Conservation (phyloP, 257 asterid species). For the Scutellaria baicalensis region DNA sequence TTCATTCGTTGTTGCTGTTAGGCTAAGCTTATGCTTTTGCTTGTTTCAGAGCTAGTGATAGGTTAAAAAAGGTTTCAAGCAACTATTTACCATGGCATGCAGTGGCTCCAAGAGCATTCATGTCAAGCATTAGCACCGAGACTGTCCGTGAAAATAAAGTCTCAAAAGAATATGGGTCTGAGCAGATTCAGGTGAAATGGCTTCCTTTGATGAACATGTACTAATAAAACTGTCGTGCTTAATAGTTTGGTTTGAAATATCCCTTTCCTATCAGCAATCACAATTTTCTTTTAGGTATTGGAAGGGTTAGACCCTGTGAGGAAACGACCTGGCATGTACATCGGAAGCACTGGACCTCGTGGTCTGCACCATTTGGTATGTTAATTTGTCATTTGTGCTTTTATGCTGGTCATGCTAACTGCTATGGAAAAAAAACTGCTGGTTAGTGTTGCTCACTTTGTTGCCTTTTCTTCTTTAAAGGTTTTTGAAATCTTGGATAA, state of each 20-base stretch:
- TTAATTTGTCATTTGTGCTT: not conserved
- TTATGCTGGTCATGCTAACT: not conserved
- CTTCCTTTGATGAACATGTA: slow-evolving; percentile 9
- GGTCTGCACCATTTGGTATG: slow-evolving; percentile 94
- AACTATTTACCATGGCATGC: slow-evolving; percentile 33
- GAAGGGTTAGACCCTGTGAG: slow-evolving; percentile 96
- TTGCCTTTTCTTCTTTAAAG: slow-evolving; percentile 29
- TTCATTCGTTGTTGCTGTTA: not conserved
- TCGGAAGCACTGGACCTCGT: slow-evolving; percentile 91
- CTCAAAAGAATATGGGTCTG: slow-evolving; percentile 80
- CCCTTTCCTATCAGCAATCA: not conserved
- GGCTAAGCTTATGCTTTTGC: slow-evolving; percentile 5
- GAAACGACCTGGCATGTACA: slow-evolving; percentile 95
- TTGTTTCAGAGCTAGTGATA: slow-evolving; percentile 44
- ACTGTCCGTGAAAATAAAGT: slow-evolving; percentile 44
- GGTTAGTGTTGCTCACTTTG: slow-evolving; percentile 11
- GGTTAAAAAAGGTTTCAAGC: slow-evolving; percentile 35
- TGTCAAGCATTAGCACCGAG: slow-evolving; percentile 61
- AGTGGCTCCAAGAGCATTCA: slow-evolving; percentile 56
- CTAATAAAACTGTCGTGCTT: slow-evolving; percentile 1
- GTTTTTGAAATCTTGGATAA: slow-evolving; percentile 96
- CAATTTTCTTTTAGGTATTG: slow-evolving; percentile 53
- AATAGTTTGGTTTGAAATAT: not conserved
- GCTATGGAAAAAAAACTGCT: not conserved
- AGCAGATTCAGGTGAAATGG: slow-evolving; percentile 87